phyloP scores from a whole-genome alignment of 352 stramenopile genomes.

The Phytophthora idaei region DNA sequence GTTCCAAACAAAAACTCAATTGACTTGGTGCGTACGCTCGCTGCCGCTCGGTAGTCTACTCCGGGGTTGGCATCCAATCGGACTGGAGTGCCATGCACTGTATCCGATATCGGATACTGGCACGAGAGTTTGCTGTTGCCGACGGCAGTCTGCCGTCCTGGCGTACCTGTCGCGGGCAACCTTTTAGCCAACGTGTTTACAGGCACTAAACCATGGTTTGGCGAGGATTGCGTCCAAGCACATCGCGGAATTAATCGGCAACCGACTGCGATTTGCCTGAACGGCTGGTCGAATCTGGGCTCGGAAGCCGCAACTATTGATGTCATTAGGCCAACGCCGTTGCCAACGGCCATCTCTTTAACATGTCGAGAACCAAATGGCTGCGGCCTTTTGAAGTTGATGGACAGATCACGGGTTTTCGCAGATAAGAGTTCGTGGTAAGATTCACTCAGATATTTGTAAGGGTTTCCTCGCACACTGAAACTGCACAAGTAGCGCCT shows the following conservation, averaged over 20 bases:
- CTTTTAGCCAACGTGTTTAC: neutral
- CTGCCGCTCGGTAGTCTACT: neutral
- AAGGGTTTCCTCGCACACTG: neutral
- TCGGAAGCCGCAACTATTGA: neutral
- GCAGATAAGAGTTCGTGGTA: neutral
- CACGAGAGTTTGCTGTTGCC: neutral
- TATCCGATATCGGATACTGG: neutral
- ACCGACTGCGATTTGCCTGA: slow-evolving; percentile 15
- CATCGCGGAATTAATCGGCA: slow-evolving; percentile 7
- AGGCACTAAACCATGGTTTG: slow-evolving; percentile 19
- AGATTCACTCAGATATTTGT: neutral
- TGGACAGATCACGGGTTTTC: neutral
- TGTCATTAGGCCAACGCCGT: slow-evolving; percentile 21
- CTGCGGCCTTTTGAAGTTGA: neutral
- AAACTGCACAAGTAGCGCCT: neutral
- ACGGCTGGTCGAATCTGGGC: slow-evolving; percentile 24
- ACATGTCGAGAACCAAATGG: neutral
- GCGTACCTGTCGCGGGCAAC: neutral
- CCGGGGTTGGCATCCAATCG: neutral
- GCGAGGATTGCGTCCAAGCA: neutral
- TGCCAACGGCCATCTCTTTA: slow-evolving; percentile 9
- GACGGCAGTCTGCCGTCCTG: neutral
- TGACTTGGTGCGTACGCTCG: neutral
- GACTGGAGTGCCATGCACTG: neutral
- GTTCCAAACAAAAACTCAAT: neutral